These are phyloP conservation scores for Hippophae rhamnoides DNA, from an alignment of 306 rosid species.

Conservation along the genomic window DNA sequence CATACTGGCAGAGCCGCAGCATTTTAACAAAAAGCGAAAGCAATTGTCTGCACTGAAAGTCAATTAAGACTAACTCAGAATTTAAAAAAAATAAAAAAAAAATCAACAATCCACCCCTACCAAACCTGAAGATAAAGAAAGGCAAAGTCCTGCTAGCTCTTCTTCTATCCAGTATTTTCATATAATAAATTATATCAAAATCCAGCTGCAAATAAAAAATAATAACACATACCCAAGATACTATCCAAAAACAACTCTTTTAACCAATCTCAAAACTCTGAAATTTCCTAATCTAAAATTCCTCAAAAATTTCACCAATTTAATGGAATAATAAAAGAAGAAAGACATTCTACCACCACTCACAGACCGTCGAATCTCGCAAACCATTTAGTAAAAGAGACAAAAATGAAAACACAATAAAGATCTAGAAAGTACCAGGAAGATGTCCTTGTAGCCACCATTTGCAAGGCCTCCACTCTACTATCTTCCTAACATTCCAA, in stretches of 20 bases:
- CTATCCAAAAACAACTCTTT: no score
- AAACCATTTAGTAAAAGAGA: background rate
- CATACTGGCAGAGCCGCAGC: conserved; percentile 69
- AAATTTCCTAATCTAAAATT: background rate
- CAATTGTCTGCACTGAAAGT: conserved; percentile 68
- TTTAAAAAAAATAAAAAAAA: conserved; percentile 15
- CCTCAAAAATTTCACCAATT: background rate
- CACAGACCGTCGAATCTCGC: background rate
- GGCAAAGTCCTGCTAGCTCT: background rate
- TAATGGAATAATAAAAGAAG: background rate
- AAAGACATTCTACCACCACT: no score
- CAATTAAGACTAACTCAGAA: conserved; percentile 60
- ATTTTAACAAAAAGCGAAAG: conserved; percentile 49
- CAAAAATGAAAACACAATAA: background rate
- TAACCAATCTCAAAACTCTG: background rate
- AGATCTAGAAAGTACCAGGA: conserved; percentile 28
- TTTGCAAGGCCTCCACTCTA: conserved; percentile 86
- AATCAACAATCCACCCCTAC: conserved; percentile 13
- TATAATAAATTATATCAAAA: conserved; percentile 3
- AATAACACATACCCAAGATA: no score
- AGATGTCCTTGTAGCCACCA: conserved; percentile 76
- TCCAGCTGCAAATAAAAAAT: no score
- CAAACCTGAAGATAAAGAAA: background rate
- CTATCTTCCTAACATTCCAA: conserved; percentile 69
- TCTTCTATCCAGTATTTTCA: conserved; percentile 1